Conservation (phyloP, 2,329 filamentous ascomycete genomes). For the Grosmannia penicillata region DNA sequence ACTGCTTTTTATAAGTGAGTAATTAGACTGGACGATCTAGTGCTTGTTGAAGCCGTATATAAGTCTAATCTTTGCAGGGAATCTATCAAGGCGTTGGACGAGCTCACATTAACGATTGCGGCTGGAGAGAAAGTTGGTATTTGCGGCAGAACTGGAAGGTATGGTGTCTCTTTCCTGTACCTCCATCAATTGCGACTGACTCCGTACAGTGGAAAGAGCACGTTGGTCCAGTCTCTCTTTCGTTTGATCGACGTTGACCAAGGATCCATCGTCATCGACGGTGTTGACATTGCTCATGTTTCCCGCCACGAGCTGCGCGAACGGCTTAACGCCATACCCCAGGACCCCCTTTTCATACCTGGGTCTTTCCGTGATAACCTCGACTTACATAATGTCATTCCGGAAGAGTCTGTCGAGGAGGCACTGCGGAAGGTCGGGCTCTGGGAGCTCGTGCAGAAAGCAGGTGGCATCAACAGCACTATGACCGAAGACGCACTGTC, state of each 20-base stretch:
- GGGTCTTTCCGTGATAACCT: constrained; percentile 26
- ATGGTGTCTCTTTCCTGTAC: not conserved
- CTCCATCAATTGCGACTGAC: not conserved
- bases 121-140: constrained; percentile 23
- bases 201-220: constrained; percentile 27
- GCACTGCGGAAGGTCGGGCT: constrained; percentile 21
- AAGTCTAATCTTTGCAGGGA: not conserved
- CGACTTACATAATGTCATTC: no score
- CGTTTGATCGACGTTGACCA: constrained; percentile 23
- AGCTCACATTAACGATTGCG: constrained; percentile 15
- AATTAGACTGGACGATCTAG: no score
- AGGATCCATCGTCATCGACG: constrained; percentile 27
- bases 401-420: constrained; percentile 14
- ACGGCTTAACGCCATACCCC: constrained; percentile 35
- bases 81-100: constrained; percentile 1
- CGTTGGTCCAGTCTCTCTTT: constrained; percentile 23
- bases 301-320: constrained; percentile 27
- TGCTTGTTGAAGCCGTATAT: no score
- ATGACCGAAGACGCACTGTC: constrained; percentile 35
- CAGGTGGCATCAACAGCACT: constrained; percentile 12
- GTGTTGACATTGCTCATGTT: constrained; percentile 20
- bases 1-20: no score
- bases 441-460: constrained; percentile 14
- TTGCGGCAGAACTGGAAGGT: constrained; percentile 28
- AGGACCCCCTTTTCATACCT: constrained; percentile 37